Evolutionary conservation across 139 green algal genomes (phyloP).

Genomic region (Chlorokybus atmophyticus): DNA sequence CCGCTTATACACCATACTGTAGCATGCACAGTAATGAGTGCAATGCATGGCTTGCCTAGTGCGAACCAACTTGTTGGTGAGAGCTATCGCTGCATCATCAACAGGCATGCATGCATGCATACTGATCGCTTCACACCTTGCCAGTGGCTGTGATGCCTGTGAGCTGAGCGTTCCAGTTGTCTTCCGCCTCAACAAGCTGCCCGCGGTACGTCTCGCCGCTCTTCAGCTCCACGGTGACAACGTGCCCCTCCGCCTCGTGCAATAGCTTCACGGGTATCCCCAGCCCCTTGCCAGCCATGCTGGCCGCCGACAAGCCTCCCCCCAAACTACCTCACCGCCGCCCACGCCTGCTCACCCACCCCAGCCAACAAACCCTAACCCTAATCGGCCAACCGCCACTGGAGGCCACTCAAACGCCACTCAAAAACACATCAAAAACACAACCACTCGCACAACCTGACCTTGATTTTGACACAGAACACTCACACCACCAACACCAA

Average conservation of each 20-base stretch:
- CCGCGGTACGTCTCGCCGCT: conserved; percentile 87
- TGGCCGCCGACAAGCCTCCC: conserved; percentile 3
- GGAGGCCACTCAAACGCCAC: not conserved
- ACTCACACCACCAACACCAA: not conserved
- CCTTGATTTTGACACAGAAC: not conserved
- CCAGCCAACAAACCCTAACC: not conserved
- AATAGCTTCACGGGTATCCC: conserved; percentile 88
- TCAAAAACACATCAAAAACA: not conserved
- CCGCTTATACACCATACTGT: no score
- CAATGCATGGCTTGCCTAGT: no score
- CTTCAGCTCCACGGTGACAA: conserved; percentile 93
- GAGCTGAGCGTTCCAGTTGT: conserved; percentile 98
- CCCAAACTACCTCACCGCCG: not conserved
- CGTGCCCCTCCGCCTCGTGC: conserved; percentile 92
- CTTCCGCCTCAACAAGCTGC: conserved; percentile 80
- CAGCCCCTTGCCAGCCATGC: conserved; percentile 44
- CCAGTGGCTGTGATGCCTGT: conserved; percentile 79
- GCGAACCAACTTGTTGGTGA: no score
- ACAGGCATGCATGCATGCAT: no score
- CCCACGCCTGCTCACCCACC: not conserved
- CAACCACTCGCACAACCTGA: not conserved
- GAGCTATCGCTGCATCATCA: no score
- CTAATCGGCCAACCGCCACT: not conserved
- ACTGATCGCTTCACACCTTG: no score
- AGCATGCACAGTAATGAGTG: no score